Evolutionary conservation across 2,329 filamentous ascomycete genomes (phyloP), one percentile per base, ranked within the genome.

Genomic region (Paramyrothecium roridum): DNA sequence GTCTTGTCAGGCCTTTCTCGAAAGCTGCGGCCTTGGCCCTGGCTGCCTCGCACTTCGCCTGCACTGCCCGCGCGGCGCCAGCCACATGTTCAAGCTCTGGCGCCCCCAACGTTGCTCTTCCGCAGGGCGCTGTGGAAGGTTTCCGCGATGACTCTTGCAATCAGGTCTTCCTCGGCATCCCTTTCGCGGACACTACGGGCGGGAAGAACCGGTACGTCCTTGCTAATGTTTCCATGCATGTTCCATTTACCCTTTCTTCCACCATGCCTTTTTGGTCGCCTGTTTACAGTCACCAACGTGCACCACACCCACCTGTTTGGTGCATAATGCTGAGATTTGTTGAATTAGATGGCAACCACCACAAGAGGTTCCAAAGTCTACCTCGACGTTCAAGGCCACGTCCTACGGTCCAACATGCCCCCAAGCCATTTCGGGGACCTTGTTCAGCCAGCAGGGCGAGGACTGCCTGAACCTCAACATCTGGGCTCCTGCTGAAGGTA

Each of bases 401-500:
- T 54, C 62, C 3, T 64, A 64, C 16, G 62, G 62, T 17, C 56
- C 62, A 17, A 64, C 62, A 53, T 64, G 62, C 21, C 62, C 62
- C 20, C 62, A 64, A n/a, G 60, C 60, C 23, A 61, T 63, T n/a
- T 54, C 52, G 19, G 56, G 50, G 37, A 40, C 43, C 54, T 37
- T 49, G 3, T 64, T 57, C n/a, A 55, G 54, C 21, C 61, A 56
- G 10, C 64, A 66, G 48, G 66, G 63, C 49, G 72, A 74, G 57
- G 74, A 79, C 26, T 79, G 76, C 52, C 56, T 79, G 60, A 77
- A 72, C 59, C 62, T 78, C 20, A 74, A 74, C 60, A 64, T 74
- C 53, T 74, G 71, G 72, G 64, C 65, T 1, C 65, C 69, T 0
- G 58, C 63, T 12, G 51, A 43, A 3, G 65, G 59, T 3, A 57